Conservation (phyloP, 768 basidiomycete species). For the Phanerochaete sordida region DNA sequence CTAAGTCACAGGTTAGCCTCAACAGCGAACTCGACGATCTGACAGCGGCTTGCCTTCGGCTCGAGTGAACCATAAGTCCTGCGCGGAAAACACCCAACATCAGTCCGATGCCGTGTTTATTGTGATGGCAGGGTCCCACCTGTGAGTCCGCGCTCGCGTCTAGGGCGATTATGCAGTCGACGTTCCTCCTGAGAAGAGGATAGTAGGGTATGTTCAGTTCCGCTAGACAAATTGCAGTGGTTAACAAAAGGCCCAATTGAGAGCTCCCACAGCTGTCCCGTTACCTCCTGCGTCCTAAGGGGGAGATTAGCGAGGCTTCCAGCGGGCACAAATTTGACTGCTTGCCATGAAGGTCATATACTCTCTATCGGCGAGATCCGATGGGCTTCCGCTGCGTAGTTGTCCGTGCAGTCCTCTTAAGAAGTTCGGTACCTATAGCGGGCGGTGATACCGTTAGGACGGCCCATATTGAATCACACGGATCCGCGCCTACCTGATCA, state of each 20-base stretch:
- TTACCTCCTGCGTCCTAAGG: slow-evolving; percentile 24
- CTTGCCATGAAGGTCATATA: slow-evolving; percentile 23
- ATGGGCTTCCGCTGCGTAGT: slow-evolving; percentile 19
- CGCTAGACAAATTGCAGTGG: slow-evolving; percentile 5
- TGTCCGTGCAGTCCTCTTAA: slow-evolving; percentile 22
- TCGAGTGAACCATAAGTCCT: slow-evolving; percentile 26
- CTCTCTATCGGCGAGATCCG: slow-evolving; percentile 19
- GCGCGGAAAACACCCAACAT: not conserved
- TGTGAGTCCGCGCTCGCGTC: slow-evolving; percentile 26
- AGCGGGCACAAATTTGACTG: not conserved
- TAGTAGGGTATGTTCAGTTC: slow-evolving; percentile 26
- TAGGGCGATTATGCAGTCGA: slow-evolving; percentile 25
- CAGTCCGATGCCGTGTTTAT: not conserved
- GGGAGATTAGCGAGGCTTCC: not conserved
- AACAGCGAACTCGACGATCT: not conserved
- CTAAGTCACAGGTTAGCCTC: slow-evolving; percentile 7
- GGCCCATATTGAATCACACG: not conserved
- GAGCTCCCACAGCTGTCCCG: not conserved
- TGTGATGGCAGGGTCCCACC: slow-evolving; percentile 7
- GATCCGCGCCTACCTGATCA: slow-evolving; percentile 15
- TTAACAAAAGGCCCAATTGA: not conserved
- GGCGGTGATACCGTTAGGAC: not conserved
- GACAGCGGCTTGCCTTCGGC: slow-evolving; percentile 19
- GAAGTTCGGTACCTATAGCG: slow-evolving; percentile 23
- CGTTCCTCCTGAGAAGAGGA: slow-evolving; percentile 20